Evolutionary conservation across 2,329 filamentous ascomycete genomes (phyloP), one percentile per base, ranked within the genome.

Genomic region (Penicillium olsonii): DNA sequence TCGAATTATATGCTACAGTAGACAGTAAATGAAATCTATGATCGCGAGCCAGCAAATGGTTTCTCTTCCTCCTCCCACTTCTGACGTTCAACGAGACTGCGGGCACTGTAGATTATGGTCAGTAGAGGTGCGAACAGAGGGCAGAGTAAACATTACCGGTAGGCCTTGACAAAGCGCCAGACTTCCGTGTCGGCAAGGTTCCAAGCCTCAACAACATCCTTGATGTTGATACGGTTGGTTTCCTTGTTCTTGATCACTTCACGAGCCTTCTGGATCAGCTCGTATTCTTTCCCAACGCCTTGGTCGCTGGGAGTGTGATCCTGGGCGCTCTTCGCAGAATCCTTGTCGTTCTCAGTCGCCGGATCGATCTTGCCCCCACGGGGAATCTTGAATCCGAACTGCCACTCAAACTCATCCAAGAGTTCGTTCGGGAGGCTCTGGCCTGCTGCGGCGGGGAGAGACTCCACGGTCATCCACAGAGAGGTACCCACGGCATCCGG

Each of bases 351-450:
- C 20, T 71, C 65, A 17, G 65, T 66, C 22, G 71, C 70, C 20
- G 67, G 57, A 46, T 73, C 67, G n/a, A 66, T 62, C 31, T 67
- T 64, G 69, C 73, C 42, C 60, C 70, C 55, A 48, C 78, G 77
- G 2, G 92, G 89, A 9, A 96, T 79, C 12, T 79, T 76, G 70
- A 97, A 97, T 45, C 92, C 94, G 66, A 97, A 90, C 59, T 87
- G 82, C 90, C 91, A 97, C 65, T 92, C 87, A 2, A 96, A 75
- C 56, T 94, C 87, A n/a, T 80, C 69, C 17, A 76, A 51, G 27
- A 74, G 67, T 12, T 64, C 59, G 2, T 69, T 69, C 3, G 87
- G 84, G 7, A 86, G 72, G 37, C 75, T 74, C 62, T 87, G 83
- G 12, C 67, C 68, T 18, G 64, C 64, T 47, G 69, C 69, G 1